phyloP scores from a whole-genome alignment of 305 asterid genomes.

The Solanum hybrid region DNA sequence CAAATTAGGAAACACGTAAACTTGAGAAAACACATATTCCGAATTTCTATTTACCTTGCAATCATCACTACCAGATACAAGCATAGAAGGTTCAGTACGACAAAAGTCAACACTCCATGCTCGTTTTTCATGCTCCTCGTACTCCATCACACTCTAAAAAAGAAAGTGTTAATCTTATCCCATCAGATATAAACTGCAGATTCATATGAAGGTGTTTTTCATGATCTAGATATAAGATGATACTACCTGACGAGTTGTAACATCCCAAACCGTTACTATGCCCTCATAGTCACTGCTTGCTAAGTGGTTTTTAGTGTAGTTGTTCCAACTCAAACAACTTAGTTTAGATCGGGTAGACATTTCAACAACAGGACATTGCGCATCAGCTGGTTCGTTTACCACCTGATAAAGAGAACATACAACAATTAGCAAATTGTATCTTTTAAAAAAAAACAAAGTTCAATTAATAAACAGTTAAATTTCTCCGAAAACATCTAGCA shows the following conservation, averaged over 20 bases:
- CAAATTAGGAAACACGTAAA: neutral
- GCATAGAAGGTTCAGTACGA: slow-evolving; percentile 75
- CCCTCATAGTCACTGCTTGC: slow-evolving; percentile 97
- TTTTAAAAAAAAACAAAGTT: neutral
- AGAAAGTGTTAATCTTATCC: neutral
- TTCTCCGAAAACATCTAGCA: neutral
- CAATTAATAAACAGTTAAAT: neutral
- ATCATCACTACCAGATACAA: slow-evolving; percentile 89
- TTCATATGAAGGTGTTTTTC: slow-evolving; percentile 10
- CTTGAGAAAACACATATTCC: neutral
- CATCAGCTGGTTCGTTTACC: slow-evolving; percentile 64
- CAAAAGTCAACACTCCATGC: slow-evolving; percentile 97
- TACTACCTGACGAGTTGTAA: slow-evolving; percentile 78
- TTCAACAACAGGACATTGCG: slow-evolving; percentile 75
- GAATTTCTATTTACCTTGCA: slow-evolving; percentile 52
- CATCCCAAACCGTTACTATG: slow-evolving; percentile 92
- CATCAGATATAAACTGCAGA: neutral
- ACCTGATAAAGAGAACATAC: slow-evolving; percentile 37
- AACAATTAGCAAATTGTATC: slow-evolving; percentile 1
- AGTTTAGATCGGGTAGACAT: slow-evolving; percentile 80
- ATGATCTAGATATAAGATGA: slow-evolving; percentile 2
- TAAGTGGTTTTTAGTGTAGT: slow-evolving; percentile 56
- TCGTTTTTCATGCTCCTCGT: slow-evolving; percentile 92
- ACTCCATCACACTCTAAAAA: slow-evolving; percentile 68
- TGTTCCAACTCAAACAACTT: slow-evolving; percentile 94